A percentile compares a stretch with the other conserved stretches of the same genome.
phyloP scores from a whole-genome alignment of 148 eudicot genomes.

The Camellia lanceoleosa region DNA sequence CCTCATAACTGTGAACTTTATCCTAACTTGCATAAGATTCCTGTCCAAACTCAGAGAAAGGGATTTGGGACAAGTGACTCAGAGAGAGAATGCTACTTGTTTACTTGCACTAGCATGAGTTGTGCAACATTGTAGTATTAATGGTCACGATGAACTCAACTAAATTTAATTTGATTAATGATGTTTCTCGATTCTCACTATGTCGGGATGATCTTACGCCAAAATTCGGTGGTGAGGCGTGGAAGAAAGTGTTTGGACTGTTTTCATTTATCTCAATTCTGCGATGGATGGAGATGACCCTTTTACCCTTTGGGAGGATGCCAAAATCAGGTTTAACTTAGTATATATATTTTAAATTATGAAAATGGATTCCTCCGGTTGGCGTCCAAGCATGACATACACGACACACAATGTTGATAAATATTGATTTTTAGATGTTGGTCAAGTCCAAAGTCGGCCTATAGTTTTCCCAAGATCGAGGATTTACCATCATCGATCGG shows the following conservation, averaged over 20 bases:
- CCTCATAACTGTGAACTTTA: neutral
- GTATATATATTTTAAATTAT: too few species aligned
- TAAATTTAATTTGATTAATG: conserved; percentile 21
- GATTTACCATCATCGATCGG: too few species aligned
- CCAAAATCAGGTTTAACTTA: conserved; percentile 63
- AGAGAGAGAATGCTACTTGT: too few species aligned
- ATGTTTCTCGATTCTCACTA: conserved; percentile 83
- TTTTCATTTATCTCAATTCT: conserved; percentile 78
- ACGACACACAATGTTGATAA: too few species aligned
- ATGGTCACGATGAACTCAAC: neutral
- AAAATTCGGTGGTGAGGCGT: conserved; percentile 65
- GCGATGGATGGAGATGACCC: conserved; percentile 46
- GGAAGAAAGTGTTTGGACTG: conserved; percentile 96
- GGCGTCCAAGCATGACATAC: too few species aligned
- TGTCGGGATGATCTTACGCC: conserved; percentile 69
- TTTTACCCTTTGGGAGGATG: conserved; percentile 82
- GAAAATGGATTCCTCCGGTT: too few species aligned
- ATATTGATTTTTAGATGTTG: too few species aligned
- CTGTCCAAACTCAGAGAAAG: too few species aligned
- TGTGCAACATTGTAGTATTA: neutral
- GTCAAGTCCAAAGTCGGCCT: too few species aligned
- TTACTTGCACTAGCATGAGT: neutral
- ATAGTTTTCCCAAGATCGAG: too few species aligned
- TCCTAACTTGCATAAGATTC: too few species aligned
- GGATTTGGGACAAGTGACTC: too few species aligned